These are phyloP conservation scores for Rhododendron simsii DNA, from an alignment of 148 eudicot species.

Conservation along the genomic window DNA sequence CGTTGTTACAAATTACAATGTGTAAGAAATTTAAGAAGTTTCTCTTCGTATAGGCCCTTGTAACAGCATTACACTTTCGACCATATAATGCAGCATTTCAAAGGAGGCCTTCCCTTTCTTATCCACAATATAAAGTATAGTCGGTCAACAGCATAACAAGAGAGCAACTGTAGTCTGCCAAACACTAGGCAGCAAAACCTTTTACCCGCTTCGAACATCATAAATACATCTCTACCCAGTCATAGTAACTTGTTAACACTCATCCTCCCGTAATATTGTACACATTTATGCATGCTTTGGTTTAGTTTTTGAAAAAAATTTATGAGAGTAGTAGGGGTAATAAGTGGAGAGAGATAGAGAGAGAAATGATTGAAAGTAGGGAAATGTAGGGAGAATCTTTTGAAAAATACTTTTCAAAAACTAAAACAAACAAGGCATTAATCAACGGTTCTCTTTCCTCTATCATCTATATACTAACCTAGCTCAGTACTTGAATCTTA, in stretches of 20 bases:
- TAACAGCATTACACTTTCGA: not conserved
- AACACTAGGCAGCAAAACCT: slow-evolving; percentile 1
- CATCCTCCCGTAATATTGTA: not conserved
- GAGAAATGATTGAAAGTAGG: no score
- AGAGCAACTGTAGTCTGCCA: not conserved
- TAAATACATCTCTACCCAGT: not conserved
- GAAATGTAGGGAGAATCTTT: no score
- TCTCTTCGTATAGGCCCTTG: not conserved
- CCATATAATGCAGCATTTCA: not conserved
- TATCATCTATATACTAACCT: not conserved
- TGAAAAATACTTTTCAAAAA: no score
- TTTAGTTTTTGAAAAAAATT: no score
- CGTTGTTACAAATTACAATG: no score
- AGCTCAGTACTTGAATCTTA: no score
- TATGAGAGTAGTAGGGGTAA: no score
- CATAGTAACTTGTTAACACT: not conserved
- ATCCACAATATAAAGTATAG: not conserved
- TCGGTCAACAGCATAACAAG: not conserved
- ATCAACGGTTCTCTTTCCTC: not conserved
- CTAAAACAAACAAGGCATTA: not conserved
- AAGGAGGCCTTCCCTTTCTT: not conserved
- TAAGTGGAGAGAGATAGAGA: no score
- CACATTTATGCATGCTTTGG: no score
- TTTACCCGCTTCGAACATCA: not conserved
- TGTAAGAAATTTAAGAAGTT: not conserved